These are phyloP conservation scores for Kodamaea anthophila DNA, from an alignment of 1,139 yeast species.

Conservation along the genomic window DNA sequence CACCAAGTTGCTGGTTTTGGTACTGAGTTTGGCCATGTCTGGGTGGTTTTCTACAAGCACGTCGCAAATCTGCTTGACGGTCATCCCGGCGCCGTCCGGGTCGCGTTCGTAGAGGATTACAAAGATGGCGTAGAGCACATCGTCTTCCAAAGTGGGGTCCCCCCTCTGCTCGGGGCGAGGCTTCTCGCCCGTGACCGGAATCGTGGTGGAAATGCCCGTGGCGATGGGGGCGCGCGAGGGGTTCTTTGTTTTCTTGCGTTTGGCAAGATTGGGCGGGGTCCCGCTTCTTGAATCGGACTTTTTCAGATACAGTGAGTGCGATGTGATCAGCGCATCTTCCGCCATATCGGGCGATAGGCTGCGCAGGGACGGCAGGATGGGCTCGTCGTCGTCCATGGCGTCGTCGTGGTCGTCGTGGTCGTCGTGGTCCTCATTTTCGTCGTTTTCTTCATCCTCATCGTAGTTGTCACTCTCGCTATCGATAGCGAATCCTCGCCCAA, in stretches of 20 bases:
- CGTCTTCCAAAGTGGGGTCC: constrained; percentile 63
- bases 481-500: constrained; percentile 9
- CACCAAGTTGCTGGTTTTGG: constrained; percentile 76
- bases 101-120: constrained; percentile 64
- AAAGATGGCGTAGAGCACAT: constrained; percentile 68
- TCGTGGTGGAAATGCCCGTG: constrained; percentile 69
- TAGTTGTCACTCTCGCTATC: constrained; percentile 2
- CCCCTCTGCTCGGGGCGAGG: constrained; percentile 62
- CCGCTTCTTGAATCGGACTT: constrained; percentile 25
- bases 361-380: constrained; percentile 1
- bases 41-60: constrained; percentile 67
- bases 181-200: constrained; percentile 77
- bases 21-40: constrained; percentile 70
- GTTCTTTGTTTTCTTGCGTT: constrained; percentile 30
- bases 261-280: constrained; percentile 21
- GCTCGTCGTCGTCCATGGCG: not conserved
- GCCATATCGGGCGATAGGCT: constrained; percentile 3
- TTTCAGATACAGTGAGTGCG: constrained; percentile 12
- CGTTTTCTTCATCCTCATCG: constrained; percentile 4
- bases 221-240: constrained; percentile 46
- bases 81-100: constrained; percentile 67
- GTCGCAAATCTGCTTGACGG: constrained; percentile 80
- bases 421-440: constrained; percentile 5
- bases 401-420: constrained; percentile 7
- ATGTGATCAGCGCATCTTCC: constrained; percentile 11